A percentile compares a stretch with the other conserved stretches of the same genome.
Evolutionary conservation across 31 red algal genomes (phyloP).

Genomic region (Odonthalia washingtoniensis): DNA sequence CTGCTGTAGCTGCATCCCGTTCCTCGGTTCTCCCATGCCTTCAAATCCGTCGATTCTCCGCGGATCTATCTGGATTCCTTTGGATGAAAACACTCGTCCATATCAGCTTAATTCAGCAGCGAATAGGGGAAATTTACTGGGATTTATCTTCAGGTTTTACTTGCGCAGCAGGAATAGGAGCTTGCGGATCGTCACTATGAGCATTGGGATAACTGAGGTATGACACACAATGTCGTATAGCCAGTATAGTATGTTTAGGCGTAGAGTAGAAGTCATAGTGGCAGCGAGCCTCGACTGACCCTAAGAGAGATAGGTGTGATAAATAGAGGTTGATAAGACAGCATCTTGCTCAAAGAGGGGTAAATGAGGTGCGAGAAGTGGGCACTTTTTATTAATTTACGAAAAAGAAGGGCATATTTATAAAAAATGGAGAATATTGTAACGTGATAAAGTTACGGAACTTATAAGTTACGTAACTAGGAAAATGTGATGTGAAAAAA

Average conservation of each 20-base stretch:
- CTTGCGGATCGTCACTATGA: not conserved
- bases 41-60: not conserved
- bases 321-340: too few species aligned
- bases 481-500: too few species aligned
- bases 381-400: too few species aligned
- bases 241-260: not conserved
- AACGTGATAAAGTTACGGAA: too few species aligned
- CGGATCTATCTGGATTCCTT: not conserved
- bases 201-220: not conserved
- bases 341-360: too few species aligned
- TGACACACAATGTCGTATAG: not conserved
- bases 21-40: not conserved
- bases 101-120: not conserved
- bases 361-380: too few species aligned
- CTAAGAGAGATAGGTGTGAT: too few species aligned
- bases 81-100: not conserved
- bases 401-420: too few species aligned
- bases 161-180: not conserved
- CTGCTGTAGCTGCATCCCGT: not conserved
- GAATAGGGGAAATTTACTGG: not conserved
- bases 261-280: not conserved
- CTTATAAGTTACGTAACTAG: too few species aligned
- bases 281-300: constrained; percentile 1
- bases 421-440: too few species aligned
- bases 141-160: not conserved